phyloP scores from a whole-genome alignment of 2,329 filamentous ascomycete species.

The Periconia digitata region DNA sequence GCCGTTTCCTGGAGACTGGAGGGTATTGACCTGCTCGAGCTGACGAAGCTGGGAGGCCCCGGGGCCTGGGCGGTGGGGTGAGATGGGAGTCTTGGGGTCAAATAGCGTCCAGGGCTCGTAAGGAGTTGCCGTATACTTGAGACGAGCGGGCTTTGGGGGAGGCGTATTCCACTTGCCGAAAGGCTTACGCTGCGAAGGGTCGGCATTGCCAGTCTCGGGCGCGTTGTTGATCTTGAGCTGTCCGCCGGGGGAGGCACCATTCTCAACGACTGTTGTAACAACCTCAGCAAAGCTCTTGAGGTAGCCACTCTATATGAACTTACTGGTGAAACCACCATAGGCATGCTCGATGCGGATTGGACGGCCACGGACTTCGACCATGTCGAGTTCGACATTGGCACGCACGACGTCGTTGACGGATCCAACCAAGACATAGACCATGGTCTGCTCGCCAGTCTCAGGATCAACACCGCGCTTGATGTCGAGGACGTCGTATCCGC shows the following conservation, averaged over 20 bases:
- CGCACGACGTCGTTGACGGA: conserved; percentile 1
- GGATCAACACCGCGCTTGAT: conserved; percentile 1
- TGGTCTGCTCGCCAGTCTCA: background rate
- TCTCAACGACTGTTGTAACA: background rate
- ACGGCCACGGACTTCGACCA: conserved; percentile 2
- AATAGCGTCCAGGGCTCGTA: background rate
- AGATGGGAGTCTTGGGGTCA: background rate
- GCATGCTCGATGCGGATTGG: conserved; percentile 2
- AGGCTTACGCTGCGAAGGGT: too few relatives aligned
- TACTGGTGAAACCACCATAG: conserved; percentile 2
- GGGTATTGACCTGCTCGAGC: background rate
- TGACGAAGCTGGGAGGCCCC: background rate
- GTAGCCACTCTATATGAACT: background rate
- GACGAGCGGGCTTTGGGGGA: too few relatives aligned
- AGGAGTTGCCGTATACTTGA: too few relatives aligned
- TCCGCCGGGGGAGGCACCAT: background rate
- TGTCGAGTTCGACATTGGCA: conserved; percentile 1
- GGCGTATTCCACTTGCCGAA: too few relatives aligned
- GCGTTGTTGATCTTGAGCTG: background rate
- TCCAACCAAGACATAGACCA: conserved; percentile 1
- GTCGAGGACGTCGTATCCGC: conserved; percentile 2
- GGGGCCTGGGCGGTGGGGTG: background rate
- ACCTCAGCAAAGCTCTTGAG: background rate
- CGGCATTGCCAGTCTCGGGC: background rate
- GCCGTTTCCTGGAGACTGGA: background rate